Conservation (phyloP, 163 green algal genomes). For the Chloromonas sp. region DNA sequence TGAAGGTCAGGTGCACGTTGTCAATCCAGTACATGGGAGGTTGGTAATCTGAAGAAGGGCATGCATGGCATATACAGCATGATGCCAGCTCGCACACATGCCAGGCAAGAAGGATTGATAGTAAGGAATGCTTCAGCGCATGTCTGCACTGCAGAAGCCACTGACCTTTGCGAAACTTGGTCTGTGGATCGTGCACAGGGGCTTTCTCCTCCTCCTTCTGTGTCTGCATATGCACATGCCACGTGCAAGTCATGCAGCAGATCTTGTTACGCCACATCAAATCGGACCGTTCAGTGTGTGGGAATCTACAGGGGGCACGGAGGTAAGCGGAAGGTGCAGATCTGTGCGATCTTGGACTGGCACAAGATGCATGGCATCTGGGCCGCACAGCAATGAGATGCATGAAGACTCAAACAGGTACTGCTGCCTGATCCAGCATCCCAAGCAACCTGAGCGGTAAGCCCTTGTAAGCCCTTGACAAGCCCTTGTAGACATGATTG, state of each 20-base stretch:
- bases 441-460: no score
- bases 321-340: background rate
- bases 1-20: slow-evolving; percentile 72
- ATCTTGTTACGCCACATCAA: no score
- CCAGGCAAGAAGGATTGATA: no score
- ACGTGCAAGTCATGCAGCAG: no score
- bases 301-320: background rate
- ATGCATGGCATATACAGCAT: background rate
- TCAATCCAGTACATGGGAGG: slow-evolving; percentile 67
- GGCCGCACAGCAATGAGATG: no score
- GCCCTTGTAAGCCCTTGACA: background rate
- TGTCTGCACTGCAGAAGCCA: background rate
- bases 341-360: background rate
- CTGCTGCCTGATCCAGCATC: no score
- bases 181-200: slow-evolving; percentile 15
- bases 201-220: slow-evolving; percentile 13
- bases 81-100: background rate
- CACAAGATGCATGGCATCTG: background rate
- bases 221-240: no score
- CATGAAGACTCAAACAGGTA: no score
- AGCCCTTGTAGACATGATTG: background rate
- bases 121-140: no score
- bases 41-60: slow-evolving; percentile 60
- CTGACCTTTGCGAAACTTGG: slow-evolving; percentile 38
- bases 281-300: background rate